Evolutionary conservation across 2,329 filamentous ascomycete genomes (phyloP), one percentile per base, ranked within the genome.

Genomic region (Neoarthrinium moseri): DNA sequence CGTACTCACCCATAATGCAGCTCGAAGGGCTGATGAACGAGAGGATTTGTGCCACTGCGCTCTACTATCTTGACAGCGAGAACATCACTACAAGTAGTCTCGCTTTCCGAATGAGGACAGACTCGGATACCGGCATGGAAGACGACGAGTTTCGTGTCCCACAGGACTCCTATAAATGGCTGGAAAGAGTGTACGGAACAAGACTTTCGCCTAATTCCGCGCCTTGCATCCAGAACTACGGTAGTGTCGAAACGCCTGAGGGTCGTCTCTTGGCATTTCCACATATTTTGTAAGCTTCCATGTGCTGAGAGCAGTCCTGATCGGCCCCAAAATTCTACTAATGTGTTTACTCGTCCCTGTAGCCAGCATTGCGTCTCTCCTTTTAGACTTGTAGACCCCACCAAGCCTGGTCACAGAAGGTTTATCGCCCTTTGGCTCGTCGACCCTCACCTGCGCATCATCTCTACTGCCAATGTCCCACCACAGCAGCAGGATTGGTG

Each of bases 81-180:
- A 70, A 74, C 44, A 66, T 80, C 13, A 72, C 75, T 51, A 66
- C 79, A 47, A 70, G 75, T 45, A 77, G 78, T 58, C 68, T 81
- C 33, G 64, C 75, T n/a, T 72, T 74, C 21, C 76, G 77, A 12
- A 62, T 80, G 50, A 68, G 40, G 26, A 51, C 51, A 18, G n/a
- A n/a, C n/a, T 11, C 38, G 10, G 8, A 4, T 4, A 12, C 47
- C 15, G 13, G 43, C 8, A 13, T 22, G 8, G 22, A 49, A 2
- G 34, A 43, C 3, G 8, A 18, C 21, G 4, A 21, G 6, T n/a
- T n/a, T n/a, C n/a, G n/a, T n/a, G 18, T 24, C 6, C 40, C 22
- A 4, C 47, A 51, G 32, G 47, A 49, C n/a, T 17, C 26, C 12
- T 49, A 52, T 37, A 6, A 24, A 32, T 48, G 27, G 36, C n/a